Evolutionary conservation across 495 filamentous ascomycete species (phyloP).

Genomic region (Penicillium subrubescens): DNA sequence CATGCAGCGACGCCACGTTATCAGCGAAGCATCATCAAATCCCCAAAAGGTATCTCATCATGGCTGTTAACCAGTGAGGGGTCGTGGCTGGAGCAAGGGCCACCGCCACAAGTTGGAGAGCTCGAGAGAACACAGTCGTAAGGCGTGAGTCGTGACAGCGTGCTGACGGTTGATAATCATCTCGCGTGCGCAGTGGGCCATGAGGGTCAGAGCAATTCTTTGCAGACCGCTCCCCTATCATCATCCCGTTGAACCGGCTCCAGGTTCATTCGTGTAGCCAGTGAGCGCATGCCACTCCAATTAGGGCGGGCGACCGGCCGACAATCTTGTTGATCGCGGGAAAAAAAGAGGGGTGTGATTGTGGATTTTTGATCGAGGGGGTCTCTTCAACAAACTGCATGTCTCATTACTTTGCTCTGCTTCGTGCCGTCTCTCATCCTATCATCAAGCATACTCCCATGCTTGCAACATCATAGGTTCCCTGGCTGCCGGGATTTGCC

Average conservation of each 20-base stretch:
- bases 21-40: constrained; percentile 13
- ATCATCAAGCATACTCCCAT: neutral
- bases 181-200: constrained; percentile 18
- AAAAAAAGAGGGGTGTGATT: constrained; percentile 17
- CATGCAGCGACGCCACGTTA: constrained; percentile 9
- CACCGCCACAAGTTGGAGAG: constrained; percentile 2
- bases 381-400: neutral
- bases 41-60: constrained; percentile 1
- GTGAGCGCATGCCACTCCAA: neutral
- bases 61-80: constrained; percentile 8
- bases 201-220: constrained; percentile 8
- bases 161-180: constrained; percentile 5
- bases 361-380: neutral
- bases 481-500: neutral
- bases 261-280: constrained; percentile 1
- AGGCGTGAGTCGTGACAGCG: neutral
- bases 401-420: neutral
- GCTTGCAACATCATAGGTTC: neutral
- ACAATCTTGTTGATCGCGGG: constrained; percentile 26
- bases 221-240: constrained; percentile 16
- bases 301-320: constrained; percentile 3
- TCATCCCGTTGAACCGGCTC: neutral
- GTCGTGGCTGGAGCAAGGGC: constrained; percentile 20
- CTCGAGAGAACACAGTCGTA: neutral
- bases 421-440: neutral